phyloP scores from a whole-genome alignment of 75 land plant species.

The Sequoiadendron giganteum region DNA sequence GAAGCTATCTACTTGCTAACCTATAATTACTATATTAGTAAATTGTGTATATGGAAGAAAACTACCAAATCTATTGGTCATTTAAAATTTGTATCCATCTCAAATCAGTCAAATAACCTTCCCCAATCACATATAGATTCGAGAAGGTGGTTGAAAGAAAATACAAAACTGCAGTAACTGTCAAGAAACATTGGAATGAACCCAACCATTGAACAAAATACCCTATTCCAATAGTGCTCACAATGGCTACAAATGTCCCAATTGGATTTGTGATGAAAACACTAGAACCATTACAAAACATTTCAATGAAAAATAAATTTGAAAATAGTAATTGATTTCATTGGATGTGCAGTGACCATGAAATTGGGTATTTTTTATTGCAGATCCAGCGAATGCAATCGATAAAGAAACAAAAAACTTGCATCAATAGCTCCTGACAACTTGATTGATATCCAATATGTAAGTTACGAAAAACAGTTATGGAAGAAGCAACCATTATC shows the following conservation, averaged over 20 bases:
- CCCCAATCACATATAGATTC: conserved; percentile 48
- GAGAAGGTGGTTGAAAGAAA: conserved; percentile 60
- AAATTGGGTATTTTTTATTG: too few relatives aligned
- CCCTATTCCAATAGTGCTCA: conserved; percentile 95
- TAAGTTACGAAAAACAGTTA: too few relatives aligned
- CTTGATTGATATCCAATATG: too few relatives aligned
- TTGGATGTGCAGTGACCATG: too few relatives aligned
- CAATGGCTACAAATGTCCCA: conserved; percentile 87
- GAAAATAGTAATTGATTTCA: too few relatives aligned
- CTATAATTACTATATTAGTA: background rate
- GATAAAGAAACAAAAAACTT: too few relatives aligned
- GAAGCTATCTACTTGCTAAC: background rate
- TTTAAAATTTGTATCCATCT: background rate
- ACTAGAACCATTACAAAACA: too few relatives aligned
- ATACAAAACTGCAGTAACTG: conserved; percentile 74
- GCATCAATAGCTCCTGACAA: too few relatives aligned
- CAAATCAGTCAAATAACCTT: conserved; percentile 25
- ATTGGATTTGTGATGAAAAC: conserved; percentile 67
- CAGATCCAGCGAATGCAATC: too few relatives aligned
- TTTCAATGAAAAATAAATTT: too few relatives aligned
- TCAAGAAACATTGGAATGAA: conserved; percentile 87
- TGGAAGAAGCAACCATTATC: too few relatives aligned
- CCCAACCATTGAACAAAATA: conserved; percentile 93
- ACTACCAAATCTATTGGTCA: background rate
- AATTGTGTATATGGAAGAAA: background rate